phyloP scores from a whole-genome alignment of 495 filamentous ascomycete genomes.

The Talaromyces stipitatus region DNA sequence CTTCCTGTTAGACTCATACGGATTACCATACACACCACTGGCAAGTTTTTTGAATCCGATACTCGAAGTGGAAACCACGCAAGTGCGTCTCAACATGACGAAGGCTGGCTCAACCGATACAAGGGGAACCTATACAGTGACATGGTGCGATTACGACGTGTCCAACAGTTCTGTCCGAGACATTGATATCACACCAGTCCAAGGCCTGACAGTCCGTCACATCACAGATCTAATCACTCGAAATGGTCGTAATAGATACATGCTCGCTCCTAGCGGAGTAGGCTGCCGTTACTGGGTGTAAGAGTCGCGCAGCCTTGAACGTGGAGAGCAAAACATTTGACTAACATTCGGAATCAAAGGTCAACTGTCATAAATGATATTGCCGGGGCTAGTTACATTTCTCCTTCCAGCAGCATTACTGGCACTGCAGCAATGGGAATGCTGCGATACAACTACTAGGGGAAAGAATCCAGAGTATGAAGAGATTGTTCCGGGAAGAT shows the following conservation, averaged over 20 bases:
- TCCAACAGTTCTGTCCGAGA: background rate
- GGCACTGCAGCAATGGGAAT: background rate
- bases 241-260: background rate
- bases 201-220: background rate
- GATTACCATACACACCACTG: background rate
- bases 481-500: conserved; percentile 1
- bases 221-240: background rate
- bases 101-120: background rate
- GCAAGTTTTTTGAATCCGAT: background rate
- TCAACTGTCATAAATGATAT: background rate
- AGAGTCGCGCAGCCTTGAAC: background rate
- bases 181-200: background rate
- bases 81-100: background rate
- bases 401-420: background rate
- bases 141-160: background rate
- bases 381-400: background rate
- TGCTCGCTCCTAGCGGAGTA: background rate
- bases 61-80: conserved; percentile 1
- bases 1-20: background rate
- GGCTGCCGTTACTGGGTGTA: background rate
- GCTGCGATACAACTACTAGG: conserved; percentile 1
- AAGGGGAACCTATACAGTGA: background rate
- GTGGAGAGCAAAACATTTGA: background rate
- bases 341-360: background rate
- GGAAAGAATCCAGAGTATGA: background rate